Evolutionary conservation across 352 stramenopile species (phyloP).

Genomic region (Globisporangium yorkense): DNA sequence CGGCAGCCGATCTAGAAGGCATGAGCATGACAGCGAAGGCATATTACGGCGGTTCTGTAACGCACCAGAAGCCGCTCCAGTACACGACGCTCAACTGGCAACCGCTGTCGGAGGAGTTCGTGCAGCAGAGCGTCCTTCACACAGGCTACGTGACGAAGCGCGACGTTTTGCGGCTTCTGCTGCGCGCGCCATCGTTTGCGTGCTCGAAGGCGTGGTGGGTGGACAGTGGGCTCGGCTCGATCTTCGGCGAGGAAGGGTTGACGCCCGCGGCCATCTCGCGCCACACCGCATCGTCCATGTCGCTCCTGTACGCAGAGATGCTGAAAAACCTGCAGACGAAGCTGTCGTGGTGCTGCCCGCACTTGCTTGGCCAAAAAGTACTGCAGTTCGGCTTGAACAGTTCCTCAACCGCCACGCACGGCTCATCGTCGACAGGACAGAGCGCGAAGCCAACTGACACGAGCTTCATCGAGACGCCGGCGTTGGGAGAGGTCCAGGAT

Average conservation of each 20-base stretch:
- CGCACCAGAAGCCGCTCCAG: conserved; percentile 4
- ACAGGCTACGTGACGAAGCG: conserved; percentile 75
- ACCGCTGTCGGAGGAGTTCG: conserved; percentile 71
- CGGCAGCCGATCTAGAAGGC: conserved; percentile 19
- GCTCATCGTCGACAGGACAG: conserved; percentile 8
- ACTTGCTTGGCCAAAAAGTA: conserved; percentile 37
- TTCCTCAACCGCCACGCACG: conserved; percentile 4
- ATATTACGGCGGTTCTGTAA: conserved; percentile 4
- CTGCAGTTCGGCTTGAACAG: conserved; percentile 53
- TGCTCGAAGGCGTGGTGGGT: conserved; percentile 55
- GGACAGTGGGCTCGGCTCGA: conserved; percentile 35
- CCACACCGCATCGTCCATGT: conserved; percentile 73
- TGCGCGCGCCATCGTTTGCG: conserved; percentile 51
- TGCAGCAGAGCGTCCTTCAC: conserved; percentile 64
- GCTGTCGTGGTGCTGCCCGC: conserved; percentile 31
- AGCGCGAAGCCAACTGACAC: conserved; percentile 40
- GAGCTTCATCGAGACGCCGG: conserved; percentile 62
- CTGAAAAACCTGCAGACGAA: conserved; percentile 57
- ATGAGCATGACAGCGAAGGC: conserved; percentile 15
- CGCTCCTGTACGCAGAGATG: conserved; percentile 70
- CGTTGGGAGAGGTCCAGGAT: conserved; percentile 49
- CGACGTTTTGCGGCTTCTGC: conserved; percentile 60
- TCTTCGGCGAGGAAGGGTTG: conserved; percentile 5
- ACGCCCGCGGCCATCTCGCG: conserved; percentile 15
- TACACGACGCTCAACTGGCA: conserved; percentile 68